Evolutionary conservation across 2,329 filamentous ascomycete species (phyloP), one percentile per base, ranked within the genome.

Genomic region (Fusarium abutilonis): DNA sequence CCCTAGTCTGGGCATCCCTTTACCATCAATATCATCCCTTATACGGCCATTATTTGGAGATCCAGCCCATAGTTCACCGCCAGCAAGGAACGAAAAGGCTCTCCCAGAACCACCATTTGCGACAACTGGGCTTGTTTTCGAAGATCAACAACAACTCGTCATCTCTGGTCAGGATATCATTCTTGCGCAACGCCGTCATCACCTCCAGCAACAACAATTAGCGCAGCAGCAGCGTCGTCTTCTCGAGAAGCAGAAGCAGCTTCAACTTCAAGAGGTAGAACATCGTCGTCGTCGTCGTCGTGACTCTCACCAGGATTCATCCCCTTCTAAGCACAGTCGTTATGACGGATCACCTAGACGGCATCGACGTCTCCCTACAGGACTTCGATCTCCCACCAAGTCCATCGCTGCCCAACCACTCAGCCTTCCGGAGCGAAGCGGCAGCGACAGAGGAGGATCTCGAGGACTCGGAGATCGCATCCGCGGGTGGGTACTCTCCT

Each of bases 401-500:
- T 62, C 74, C 74, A 46, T 73, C 70, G 54, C 70, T 70, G 45
- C 71, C 70, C 50, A 73, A 66, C 39, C 74, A 72, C 61, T 76
- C 74, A 60, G 69, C 67, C 39, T 70, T 66, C 46, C 73, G 66
- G 68, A 76, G 74, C 75, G 75, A 74, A 59, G 59, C 71, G 54
- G 70, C 75, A 49, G 71, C 68, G 60, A 75, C 75, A 63, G 72
- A 76, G 59, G 68, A 67, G 63, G 68, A 68, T 61, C 72, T 71
- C 74, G 79, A 79, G 76, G 81, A 77, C 38, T 78, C 75, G 76
- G 82, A 79, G 66, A 72, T 64, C 67, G 76, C 63, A 70, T 86
- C 83, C 72, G 79, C 64, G 70, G 83, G 82, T 80, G 83, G 83
- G 61, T 87, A 83, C 78, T 85, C 82, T 70, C 84, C 84, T 53